These are phyloP conservation scores for Globisporangium recalcitrans DNA, from an alignment of 352 stramenopile genomes.

Conservation along the genomic window DNA sequence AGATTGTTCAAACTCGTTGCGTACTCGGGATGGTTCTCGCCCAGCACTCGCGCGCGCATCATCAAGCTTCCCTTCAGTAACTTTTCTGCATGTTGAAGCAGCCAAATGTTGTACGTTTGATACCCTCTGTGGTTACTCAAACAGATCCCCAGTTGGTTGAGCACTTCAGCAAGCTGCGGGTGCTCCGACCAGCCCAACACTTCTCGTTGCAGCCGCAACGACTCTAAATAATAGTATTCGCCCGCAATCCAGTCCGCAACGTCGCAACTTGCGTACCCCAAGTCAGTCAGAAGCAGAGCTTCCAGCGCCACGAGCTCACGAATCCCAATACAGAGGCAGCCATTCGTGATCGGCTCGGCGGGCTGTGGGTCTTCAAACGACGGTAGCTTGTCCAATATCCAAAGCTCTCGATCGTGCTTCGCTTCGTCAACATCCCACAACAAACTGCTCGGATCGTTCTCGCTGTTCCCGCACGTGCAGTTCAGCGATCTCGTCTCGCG, in stretches of 20 bases:
- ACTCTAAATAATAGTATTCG: constrained; percentile 77
- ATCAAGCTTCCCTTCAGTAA: constrained; percentile 62
- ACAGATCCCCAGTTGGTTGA: constrained; percentile 79
- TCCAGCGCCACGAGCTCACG: constrained; percentile 71
- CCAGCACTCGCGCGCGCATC: constrained; percentile 69
- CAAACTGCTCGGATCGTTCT: constrained; percentile 64
- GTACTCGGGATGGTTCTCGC: constrained; percentile 72
- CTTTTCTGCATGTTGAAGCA: constrained; percentile 67
- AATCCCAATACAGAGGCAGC: constrained; percentile 66
- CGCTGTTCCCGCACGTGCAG: constrained; percentile 59
- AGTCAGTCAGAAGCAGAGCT: constrained; percentile 63
- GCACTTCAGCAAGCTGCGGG: constrained; percentile 69
- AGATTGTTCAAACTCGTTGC: constrained; percentile 81
- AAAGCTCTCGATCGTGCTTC: constrained; percentile 64
- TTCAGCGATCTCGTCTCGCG: constrained; percentile 61
- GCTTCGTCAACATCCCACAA: constrained; percentile 73
- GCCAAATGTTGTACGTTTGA: constrained; percentile 66
- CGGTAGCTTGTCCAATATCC: constrained; percentile 53
- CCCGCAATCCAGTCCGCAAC: constrained; percentile 70
- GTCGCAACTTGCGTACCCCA: constrained; percentile 75
- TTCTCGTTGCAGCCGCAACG: constrained; percentile 69
- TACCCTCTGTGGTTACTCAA: constrained; percentile 69
- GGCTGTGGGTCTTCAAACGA: constrained; percentile 50
- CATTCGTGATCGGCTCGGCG: constrained; percentile 21
- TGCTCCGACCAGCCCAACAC: constrained; percentile 72